Evolutionary conservation across 306 rosid species (phyloP), one percentile per base, ranked within the genome.

Genomic region (Prunus dulcis): DNA sequence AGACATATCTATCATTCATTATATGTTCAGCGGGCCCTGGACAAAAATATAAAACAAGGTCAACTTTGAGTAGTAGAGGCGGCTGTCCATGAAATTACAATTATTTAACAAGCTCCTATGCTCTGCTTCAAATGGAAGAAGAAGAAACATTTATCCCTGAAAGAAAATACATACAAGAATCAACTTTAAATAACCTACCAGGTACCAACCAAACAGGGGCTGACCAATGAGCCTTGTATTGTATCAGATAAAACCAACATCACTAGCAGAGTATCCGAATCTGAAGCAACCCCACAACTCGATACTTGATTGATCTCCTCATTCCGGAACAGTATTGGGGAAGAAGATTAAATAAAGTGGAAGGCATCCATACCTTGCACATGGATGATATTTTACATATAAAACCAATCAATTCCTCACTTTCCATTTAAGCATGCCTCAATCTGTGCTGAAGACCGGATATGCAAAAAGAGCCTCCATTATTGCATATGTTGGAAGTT

Each of bases 41-140:
- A 38, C 6, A 52, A 49, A 72, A 63, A 72, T 22, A 63, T 57
- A 41, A 72, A 72, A 23, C 17, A 41, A 22, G 76, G 67, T 57
- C 76, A 41, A 57, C 76, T 58, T 61, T 14, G 12, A 13, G 51
- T 19, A 60, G 20, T 13, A 55, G 69, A 58, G 68, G 50, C 68
- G 51, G 68, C 23, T 73, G 49, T 58, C 45, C 69, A 60, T 27
- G 20, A 27, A 17, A 38, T 38, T 56, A 9, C 28, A 20, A 73
- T 46, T 5, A 61, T 60, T 27, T 45, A 19, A 10, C 17, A 27
- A 61, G 46, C 46, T 61, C 47, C 47, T 34, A 73, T 73, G 43
- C 43, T n/a, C 46, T 46, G 20, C 69, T 51, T 61, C 46, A 43
- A 61, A 43, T 43, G 43, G 64, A 14, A 72, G 23, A 63, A 43